Base-by-base conservation (phyloP, 129 eudicot genomes). In the Sambucus nigra region DNA sequence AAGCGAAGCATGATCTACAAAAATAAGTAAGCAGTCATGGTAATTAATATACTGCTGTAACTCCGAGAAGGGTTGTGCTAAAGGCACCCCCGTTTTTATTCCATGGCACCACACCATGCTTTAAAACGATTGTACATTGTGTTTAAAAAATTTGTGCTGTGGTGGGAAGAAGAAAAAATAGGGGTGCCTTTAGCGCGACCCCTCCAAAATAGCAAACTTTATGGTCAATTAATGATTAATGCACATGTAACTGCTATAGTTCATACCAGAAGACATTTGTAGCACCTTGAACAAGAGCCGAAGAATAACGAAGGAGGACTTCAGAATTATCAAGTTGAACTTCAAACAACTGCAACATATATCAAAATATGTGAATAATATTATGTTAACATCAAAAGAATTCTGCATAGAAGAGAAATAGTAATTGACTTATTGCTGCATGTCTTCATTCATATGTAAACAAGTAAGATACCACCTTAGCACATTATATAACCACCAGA, bases 211-310 rank as follows among this genome's bases (percentile, higher is more conserved):
- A 35, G 41, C 28, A 33, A 42, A 58, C 39, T 24, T 0, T 46
- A 27, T 47, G 13, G 14, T 7, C 23, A 42, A 26, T 20, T 15
- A 28, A 35, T 39, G 35, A 51, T 21, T 21, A 3, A 26, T 38
- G 57, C 26, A 51, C 31, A 51, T 55, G 24, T 20, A 23, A 50
- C n/a, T 49, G 47, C 22, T 35, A 28, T 53, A 47, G 11, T 22
- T 25, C 94, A 49, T 85, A 91, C 98, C 98, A 91, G 80, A 91
- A 91, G 46, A 91, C 89, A 51, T 76, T 85, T 64, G 87, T 76
- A 59, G 99, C 88, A 58, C 99, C 99, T 78, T 91, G 94, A 61
- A 91, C 94, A 64, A 91, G 99, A 64, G 95, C 95, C 9, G 86
- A 89, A 7, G 95, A 85, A 65, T 84, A 89, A 28, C 95, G 98